Evolutionary conservation across 164 flowering plant species (phyloP), one percentile per base, ranked within the genome.

Genomic region (Stephania cephalantha): DNA sequence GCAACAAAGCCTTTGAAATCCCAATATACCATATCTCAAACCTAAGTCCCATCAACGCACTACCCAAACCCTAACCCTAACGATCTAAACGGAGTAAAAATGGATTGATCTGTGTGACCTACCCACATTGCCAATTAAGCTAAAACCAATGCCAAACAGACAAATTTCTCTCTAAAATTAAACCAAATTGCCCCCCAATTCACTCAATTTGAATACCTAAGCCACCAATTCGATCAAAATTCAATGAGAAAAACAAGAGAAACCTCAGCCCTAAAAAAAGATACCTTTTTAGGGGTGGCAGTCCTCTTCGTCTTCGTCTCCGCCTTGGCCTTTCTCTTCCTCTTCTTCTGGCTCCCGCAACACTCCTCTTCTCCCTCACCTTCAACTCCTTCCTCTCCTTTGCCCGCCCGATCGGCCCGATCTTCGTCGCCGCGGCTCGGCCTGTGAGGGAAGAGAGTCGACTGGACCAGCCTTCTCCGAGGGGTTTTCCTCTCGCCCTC

Each of bases 381-480:
- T 20, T 31, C 84, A 6, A 15, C 69, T 0, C 63, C 73, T 29
- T 68, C 46, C 3, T 73, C 12, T 68, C 45, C 48, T 8, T 48
- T 35, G 7, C 31, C 31, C 6, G 6, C 13, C 9, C 50, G 13
- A 5, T 46, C 82, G 6, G 66, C 52, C 0, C 45, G 79, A 15
- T 63, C 71, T 15, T 73, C 68, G 20, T 76, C 83, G 5, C 48
- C 18, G 15, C 71, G 83, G 9, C 46, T 85, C 9, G 83, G 53
- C 46, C 76, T 79, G 61, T 75, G 83, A 1, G 78, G 80, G 73
- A 87, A 81, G 18, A 90, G 83, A 44, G 88, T 88, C 13, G 91
- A 80, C 81, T 90, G 94, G 29, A 87, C 81, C 70, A 87, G 70
- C 65, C 84, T 78, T 76, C 91, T 87, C 15, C 88, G 87, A 13